A percentile compares a stretch with the other conserved stretches of the same genome.
phyloP scores from a whole-genome alignment of 2,329 filamentous ascomycete species.

The Colletotrichum sp. region DNA sequence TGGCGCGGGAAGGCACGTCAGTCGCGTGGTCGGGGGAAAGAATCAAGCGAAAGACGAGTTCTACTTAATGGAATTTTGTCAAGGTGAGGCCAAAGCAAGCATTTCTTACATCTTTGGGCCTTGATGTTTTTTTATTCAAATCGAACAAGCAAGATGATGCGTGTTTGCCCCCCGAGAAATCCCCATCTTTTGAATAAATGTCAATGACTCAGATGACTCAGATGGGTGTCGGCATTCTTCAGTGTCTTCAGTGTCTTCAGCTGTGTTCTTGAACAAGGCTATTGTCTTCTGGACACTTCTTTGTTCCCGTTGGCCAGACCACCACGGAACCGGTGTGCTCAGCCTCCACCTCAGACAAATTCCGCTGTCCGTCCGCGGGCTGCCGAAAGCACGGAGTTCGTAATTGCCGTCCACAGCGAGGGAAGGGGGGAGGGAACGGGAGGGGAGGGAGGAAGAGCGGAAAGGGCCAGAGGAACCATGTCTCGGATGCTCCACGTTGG shows the following conservation, averaged over 20 bases:
- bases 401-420: neutral
- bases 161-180: neutral
- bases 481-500: slow-evolving; percentile 19
- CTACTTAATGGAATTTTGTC: neutral
- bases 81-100: neutral
- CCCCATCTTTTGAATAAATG: neutral
- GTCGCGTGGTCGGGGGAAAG: neutral
- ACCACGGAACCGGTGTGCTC: slow-evolving; percentile 1
- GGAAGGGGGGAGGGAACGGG: neutral
- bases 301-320: slow-evolving; percentile 13
- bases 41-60: neutral
- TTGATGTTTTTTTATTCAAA: neutral
- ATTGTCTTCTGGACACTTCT: neutral
- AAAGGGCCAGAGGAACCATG: neutral
- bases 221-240: neutral
- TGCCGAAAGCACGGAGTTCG: neutral
- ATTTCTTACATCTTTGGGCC: neutral
- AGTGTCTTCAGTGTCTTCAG: neutral
- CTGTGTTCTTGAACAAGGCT: neutral
- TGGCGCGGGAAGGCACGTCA: neutral
- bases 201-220: neutral
- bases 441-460: neutral
- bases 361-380: neutral
- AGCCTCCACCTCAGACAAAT: neutral
- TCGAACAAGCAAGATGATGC: neutral